Evolutionary conservation across 2,329 filamentous ascomycete species (phyloP), one percentile per base, ranked within the genome.

Genomic region (Calycina herbarum): DNA sequence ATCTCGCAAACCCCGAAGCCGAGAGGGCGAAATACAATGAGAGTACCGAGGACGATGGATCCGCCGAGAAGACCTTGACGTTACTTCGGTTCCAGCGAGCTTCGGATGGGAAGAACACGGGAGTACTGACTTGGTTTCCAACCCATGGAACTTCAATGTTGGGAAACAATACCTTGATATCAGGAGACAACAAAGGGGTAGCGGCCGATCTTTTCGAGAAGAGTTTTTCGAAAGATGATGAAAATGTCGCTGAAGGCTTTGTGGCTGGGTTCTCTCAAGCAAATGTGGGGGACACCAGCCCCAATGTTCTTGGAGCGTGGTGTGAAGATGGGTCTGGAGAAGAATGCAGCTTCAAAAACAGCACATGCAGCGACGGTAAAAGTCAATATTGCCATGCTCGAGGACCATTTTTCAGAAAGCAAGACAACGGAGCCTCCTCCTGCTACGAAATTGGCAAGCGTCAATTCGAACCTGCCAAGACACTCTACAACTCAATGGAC

Each of bases 111-210:
- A 93, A 93, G 78, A 89, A 89, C 65, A 86, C 93, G 54, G 94
- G 93, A 13, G 82, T 96, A 0, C 79, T 98, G 65, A 95, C 92
- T 17, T 98, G 94, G 92, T 97, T 94, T 76, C 87, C 94, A 2
- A 91, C 94, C 0, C 94, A 98, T 76, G 94, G 94, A 58, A 98
- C 94, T 0, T 96, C 93, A 0, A 86, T 97, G 78, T 86, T 94
- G 29, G 90, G 91, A 63, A 97, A 97, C 79, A 97, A 97, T 78
- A 97, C 93, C 0, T 83, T 97, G 15, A 86, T 95, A 61, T 89
- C 93, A 2, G 94, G 92, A n/a, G 94, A 98, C 77, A 98, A 98
- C 81, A 98, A 98, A 79, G 94, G 94, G 13, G 92, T 97, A 6
- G 94, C 94, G 1, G 91, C 94, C 0, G 90, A 90, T 75, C 81